phyloP scores from a whole-genome alignment of 768 basidiomycete genomes.

The Pulveroboletus sp. region DNA sequence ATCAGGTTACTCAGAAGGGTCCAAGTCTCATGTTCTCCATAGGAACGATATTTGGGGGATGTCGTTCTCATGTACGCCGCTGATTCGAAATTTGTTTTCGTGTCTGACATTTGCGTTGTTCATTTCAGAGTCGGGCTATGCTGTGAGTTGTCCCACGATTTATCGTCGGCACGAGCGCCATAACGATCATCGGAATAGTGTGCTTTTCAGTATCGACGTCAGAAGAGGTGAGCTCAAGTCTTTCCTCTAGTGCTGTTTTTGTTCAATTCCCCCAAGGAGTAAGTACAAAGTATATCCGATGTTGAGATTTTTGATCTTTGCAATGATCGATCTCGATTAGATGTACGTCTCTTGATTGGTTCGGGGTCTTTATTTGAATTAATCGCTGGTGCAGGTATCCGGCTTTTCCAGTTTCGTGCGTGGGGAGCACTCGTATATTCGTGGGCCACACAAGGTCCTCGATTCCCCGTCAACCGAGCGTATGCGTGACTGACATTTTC shows the following conservation, averaged over 20 bases:
- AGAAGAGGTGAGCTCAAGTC: conserved; percentile 11
- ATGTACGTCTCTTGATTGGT: conserved; percentile 13
- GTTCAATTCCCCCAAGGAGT: conserved; percentile 20
- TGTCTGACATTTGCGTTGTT: conserved; percentile 2
- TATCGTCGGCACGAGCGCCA: background rate
- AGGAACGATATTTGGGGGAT: conserved; percentile 33
- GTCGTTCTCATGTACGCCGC: conserved; percentile 25
- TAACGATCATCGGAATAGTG: conserved; percentile 11
- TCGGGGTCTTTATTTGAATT: background rate
- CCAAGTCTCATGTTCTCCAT: background rate
- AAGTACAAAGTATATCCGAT: conserved; percentile 3
- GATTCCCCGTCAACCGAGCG: background rate
- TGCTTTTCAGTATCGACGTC: conserved; percentile 19
- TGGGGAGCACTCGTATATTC: conserved; percentile 31
- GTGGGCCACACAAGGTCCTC: conserved; percentile 32
- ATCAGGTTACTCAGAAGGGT: background rate
- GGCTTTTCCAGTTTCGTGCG: conserved; percentile 30
- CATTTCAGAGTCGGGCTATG: conserved; percentile 15
- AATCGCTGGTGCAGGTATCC: conserved; percentile 16
- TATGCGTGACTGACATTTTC: conserved; percentile 3
- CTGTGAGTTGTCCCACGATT: conserved; percentile 11
- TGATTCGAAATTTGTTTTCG: background rate
- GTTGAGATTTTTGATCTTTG: background rate
- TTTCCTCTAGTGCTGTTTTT: background rate
- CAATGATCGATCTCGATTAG: conserved; percentile 5